Base-by-base conservation (phyloP, 2,329 filamentous ascomycete genomes). In the Colletotrichum gloeosporioides region DNA sequence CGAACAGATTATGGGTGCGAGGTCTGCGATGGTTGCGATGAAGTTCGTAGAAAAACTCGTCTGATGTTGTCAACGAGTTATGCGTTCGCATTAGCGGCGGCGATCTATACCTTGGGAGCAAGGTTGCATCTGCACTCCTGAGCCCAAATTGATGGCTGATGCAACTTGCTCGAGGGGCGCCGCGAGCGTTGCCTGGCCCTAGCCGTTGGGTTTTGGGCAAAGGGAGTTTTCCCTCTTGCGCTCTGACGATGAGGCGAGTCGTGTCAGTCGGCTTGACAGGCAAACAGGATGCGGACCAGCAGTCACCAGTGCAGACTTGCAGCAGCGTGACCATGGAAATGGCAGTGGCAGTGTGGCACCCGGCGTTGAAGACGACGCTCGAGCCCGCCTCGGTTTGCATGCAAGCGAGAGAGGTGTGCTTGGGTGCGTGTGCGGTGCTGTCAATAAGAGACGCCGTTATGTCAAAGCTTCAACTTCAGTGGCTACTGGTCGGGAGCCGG, bases 321-420 rank as follows among this genome's bases (percentile, higher is more conserved):
- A 63, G 34, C 36, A 71, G 67, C 18, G 44, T 22, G 44, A 53
- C 44, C 44, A 53, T 53, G 44, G 44, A 53, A 53, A 22, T 53
- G 44, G 44, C 44, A 53, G 44, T 53, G 44, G n/a, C 44, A 53
- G 44, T 53, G 44, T 53, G 44, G 44, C 44, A 53, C 44, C 44
- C 44, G n/a, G 44, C 34, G 72, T 67, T 62, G 70, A 73, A 73
- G 64, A 73, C 69, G 44, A 76, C 73, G 69, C 73, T 76, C 73
- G 69, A 76, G 69, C 73, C 57, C 31, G 39, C 39, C 16, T 57
- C 25, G 57, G 39, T 64, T 53, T 69, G 69, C 64, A 76, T 49
- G 64, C 57, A 76, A 76, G 73, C 73, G 73, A 76, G 70, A 73
- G 44, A 53, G 44, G n/a, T 53, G 39, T 25, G 64, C 44, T 59